phyloP scores from a whole-genome alignment of 805 yeast species.

The Tetrapisispora namnaoensis region DNA sequence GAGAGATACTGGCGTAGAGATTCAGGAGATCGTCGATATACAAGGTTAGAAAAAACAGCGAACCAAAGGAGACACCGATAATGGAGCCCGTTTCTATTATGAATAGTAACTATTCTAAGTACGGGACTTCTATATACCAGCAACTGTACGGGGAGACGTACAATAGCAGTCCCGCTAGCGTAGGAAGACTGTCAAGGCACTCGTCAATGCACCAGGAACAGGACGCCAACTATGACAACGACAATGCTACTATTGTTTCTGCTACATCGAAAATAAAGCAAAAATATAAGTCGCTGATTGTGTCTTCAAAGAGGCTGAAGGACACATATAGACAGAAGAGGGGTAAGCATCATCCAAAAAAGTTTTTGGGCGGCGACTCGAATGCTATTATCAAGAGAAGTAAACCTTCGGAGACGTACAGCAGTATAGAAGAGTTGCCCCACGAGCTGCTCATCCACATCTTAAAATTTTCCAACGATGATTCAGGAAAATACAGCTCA shows the following conservation, averaged over 20 bases:
- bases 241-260: constrained; percentile 6
- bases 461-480: constrained; percentile 9
- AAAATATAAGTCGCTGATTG: constrained; percentile 19
- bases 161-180: neutral
- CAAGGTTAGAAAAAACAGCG: no score
- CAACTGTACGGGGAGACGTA: constrained; percentile 10
- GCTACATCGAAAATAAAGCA: constrained; percentile 13
- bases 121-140: constrained; percentile 31
- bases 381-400: neutral
- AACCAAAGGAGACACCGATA: neutral
- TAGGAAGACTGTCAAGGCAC: neutral
- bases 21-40: no score
- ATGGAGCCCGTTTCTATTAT: constrained; percentile 23
- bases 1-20: no score
- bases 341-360: neutral
- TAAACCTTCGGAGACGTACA: neutral
- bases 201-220: neutral
- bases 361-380: neutral
- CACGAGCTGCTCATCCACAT: constrained; percentile 25
- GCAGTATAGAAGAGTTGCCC: constrained; percentile 24
- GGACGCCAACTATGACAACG: neutral
- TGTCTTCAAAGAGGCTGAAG: constrained; percentile 21
- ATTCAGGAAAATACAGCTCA: constrained; percentile 6
- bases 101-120: constrained; percentile 30
- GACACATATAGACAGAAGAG: constrained; percentile 11